Evolutionary conservation across 495 filamentous ascomycete genomes (phyloP), one percentile per base, ranked within the genome.

Genomic region (Talaromyces stipitatus): DNA sequence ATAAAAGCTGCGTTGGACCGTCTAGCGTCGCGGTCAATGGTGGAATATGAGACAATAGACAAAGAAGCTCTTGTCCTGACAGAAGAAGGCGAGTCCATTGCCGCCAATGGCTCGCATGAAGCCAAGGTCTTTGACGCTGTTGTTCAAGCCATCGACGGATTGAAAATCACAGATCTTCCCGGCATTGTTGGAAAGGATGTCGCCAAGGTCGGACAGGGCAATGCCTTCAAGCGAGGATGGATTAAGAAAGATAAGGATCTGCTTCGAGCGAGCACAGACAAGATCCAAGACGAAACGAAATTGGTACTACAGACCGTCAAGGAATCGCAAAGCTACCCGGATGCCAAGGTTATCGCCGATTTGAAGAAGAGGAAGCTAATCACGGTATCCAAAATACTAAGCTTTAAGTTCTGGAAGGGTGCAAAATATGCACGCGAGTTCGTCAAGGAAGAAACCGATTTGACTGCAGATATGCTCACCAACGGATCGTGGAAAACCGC

Each of bases 201-300:
- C 50, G 85, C 88, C 56, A 95, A 91, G 70, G 75, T 97, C 45
- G 94, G 94, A n/a, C 89, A 92, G 68, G 90, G 91, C 54, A 96
- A 91, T 72, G 94, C 94, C 43, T 92, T 97, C 76, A 96, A 91
- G 79, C 86, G 88, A 66, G 91, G 90, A 65, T 98, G 94, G 94
- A 92, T 98, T 59, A 87, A 85, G 64, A 96, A 94, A 74, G 91
- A 88, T 58, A 85, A 86, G 65, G 87, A 88, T 58, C 67, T 77
- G 38, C 64, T 88, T 51, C 77, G 81, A 18, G 73, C 80, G 9
- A 72, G 68, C 77, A 78, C 77, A 41, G 77, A 88, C 18, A 82
- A 81, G 14, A 92, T 97, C 64, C 75, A 82, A 62, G 94, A 97
- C 64, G 77, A 81, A 41, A 96, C 89, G 28, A 79, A 82, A 60